Percentiles rank a stretch among this genome's conserved stretches.
Evolutionary conservation across 805 yeast genomes (phyloP).

Genomic region (Teunomyces aglyptinius): DNA sequence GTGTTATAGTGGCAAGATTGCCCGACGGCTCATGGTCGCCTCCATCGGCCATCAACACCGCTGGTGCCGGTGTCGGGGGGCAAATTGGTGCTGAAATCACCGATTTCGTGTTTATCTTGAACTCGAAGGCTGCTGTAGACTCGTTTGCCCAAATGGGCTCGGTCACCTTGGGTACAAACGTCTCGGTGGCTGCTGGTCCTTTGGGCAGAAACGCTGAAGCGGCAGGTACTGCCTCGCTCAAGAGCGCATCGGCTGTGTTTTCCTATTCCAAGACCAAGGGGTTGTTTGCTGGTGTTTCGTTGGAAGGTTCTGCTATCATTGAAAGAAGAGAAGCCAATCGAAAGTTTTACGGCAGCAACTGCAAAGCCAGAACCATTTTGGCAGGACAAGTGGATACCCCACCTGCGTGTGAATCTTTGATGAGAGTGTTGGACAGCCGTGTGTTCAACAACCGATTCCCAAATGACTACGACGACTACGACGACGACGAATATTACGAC

Average conservation of each 20-base stretch:
- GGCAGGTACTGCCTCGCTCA: slow-evolving; percentile 88
- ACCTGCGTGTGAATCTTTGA: slow-evolving; percentile 81
- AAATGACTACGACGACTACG: slow-evolving; percentile 48
- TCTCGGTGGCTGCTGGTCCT: slow-evolving; percentile 97
- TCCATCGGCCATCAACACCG: slow-evolving; percentile 92
- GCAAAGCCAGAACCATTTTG: slow-evolving; percentile 84
- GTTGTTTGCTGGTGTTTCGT: slow-evolving; percentile 92
- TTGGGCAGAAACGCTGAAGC: slow-evolving; percentile 97
- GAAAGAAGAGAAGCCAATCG: slow-evolving; percentile 97
- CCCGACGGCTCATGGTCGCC: slow-evolving; percentile 98
- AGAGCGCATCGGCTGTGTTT: slow-evolving; percentile 85
- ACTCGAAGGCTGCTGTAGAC: slow-evolving; percentile 83
- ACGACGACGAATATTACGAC: slow-evolving; percentile 61
- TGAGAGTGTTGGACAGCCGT: slow-evolving; percentile 81
- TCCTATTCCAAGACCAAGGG: slow-evolving; percentile 96
- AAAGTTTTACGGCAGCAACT: slow-evolving; percentile 84
- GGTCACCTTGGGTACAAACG: slow-evolving; percentile 90
- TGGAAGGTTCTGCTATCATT: slow-evolving; percentile 94
- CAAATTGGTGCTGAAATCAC: slow-evolving; percentile 95
- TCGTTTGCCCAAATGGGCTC: slow-evolving; percentile 94
- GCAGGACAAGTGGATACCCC: slow-evolving; percentile 91
- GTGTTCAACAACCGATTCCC: slow-evolving; percentile 66
- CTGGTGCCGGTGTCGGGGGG: slow-evolving; percentile 99
- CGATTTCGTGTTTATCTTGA: slow-evolving; percentile 90
- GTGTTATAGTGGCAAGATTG: slow-evolving; percentile 87